Conservation (phyloP, 257 asterid species). For the Solanum corneliomulleri region DNA sequence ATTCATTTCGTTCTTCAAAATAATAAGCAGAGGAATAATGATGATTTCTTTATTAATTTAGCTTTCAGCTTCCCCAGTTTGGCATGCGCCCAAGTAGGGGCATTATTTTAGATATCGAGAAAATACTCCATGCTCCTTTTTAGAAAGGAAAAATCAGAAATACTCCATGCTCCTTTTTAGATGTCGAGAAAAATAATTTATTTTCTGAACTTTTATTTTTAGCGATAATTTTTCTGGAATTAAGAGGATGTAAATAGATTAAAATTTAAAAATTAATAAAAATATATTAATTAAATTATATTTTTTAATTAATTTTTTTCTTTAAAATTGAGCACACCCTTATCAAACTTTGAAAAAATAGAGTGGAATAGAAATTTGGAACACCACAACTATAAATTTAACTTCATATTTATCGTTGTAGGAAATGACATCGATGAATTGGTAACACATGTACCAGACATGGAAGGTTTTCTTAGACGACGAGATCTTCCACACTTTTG, state of each 20-base stretch:
- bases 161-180: background rate
- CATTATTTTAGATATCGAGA: background rate
- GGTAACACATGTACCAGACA: constrained; percentile 13
- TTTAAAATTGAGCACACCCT: no score
- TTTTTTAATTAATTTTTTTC: no score
- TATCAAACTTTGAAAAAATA: no score
- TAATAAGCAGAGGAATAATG: no score
- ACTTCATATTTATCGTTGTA: background rate
- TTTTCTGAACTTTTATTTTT: no score
- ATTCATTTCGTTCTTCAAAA: no score
- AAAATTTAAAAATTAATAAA: no score
- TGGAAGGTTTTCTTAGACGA: constrained; percentile 16
- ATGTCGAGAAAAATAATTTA: background rate
- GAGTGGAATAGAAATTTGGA: no score
- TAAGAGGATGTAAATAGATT: no score
- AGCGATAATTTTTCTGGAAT: background rate
- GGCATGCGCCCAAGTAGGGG: background rate
- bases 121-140: no score
- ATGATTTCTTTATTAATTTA: no score
- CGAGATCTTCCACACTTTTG: constrained; percentile 21
- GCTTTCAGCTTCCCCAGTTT: background rate
- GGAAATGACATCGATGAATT: background rate
- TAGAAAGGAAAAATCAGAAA: background rate
- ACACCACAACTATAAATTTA: background rate
- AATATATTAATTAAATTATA: no score